Evolutionary conservation across 1,284 basidiomycete genomes (phyloP).

Genomic region (Cryptococcus jaspeensis): DNA sequence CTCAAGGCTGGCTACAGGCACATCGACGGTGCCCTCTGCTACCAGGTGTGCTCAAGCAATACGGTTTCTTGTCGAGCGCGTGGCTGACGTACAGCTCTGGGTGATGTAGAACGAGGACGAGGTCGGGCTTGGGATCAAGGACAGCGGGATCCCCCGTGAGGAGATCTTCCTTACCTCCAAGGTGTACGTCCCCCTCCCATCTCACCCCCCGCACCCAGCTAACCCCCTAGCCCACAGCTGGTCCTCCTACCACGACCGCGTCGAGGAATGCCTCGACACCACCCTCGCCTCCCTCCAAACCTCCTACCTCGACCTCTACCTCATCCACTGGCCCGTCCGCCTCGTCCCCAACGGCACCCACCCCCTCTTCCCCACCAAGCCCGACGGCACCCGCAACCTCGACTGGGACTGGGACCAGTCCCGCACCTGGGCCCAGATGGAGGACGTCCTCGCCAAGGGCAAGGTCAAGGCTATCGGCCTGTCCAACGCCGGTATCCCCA

Average conservation of each 20-base stretch:
- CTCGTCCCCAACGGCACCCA: conserved; percentile 41
- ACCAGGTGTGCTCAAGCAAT: no score
- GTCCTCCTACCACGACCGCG: conserved; percentile 70
- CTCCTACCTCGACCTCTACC: conserved; percentile 77
- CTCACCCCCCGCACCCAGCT: no score
- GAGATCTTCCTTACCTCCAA: conserved; percentile 72
- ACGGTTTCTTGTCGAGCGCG: no score
- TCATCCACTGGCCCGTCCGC: conserved; percentile 56
- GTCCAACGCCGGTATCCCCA: conserved; percentile 37
- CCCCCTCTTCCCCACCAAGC: conserved; percentile 41
- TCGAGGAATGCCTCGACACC: conserved; percentile 61
- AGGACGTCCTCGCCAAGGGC: conserved; percentile 57
- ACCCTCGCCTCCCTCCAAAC: conserved; percentile 71
- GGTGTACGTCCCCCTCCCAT: no score
- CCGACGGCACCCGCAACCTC: conserved; percentile 44
- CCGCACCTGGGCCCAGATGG: conserved; percentile 64
- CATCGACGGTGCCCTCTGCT: conserved; percentile 72
- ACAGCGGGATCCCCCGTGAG: conserved; percentile 70
- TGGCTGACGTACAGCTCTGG: no score
- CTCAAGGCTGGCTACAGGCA: conserved; percentile 73
- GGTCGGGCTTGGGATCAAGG: conserved; percentile 77
- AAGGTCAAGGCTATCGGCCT: conserved; percentile 57
- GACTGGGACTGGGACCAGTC: conserved; percentile 53
- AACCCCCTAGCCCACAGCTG: no score
- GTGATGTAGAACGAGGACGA: conserved; percentile 82